Evolutionary conservation across 2,329 filamentous ascomycete genomes (phyloP).

Genomic region (Chalara sp.): DNA sequence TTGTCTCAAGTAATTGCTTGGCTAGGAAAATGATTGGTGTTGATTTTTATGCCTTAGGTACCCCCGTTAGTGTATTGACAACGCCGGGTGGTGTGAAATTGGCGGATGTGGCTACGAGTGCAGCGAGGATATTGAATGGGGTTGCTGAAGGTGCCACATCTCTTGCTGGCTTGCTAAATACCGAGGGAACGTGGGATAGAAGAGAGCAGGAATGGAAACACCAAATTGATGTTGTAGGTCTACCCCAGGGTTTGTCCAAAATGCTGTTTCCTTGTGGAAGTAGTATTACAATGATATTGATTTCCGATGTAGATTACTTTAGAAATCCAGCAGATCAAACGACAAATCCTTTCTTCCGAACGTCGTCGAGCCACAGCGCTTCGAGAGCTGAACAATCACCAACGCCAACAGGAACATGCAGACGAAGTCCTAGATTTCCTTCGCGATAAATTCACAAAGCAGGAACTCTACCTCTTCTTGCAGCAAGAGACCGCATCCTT

Average conservation of each 20-base stretch:
- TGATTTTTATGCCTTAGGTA: background rate
- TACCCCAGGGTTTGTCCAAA: too few species aligned
- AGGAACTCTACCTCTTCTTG: background rate
- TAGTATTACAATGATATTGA: too few species aligned
- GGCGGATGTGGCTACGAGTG: background rate
- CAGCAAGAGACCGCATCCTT: slow-evolving; percentile 1
- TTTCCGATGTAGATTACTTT: background rate
- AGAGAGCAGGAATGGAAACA: background rate
- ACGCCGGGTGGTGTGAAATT: background rate
- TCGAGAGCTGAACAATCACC: background rate
- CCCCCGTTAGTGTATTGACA: background rate
- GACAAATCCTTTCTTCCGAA: background rate
- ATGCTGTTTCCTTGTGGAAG: too few species aligned
- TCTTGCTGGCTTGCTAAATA: background rate
- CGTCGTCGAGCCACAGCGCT: background rate
- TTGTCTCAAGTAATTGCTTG: background rate
- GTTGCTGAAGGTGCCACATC: background rate
- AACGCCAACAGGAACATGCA: slow-evolving; percentile 1
- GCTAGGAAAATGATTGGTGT: background rate
- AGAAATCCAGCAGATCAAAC: background rate
- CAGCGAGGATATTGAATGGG: background rate
- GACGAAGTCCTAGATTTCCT: slow-evolving; percentile 1
- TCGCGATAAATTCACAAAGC: slow-evolving; percentile 1
- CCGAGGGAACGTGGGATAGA: background rate
- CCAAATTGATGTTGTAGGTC: background rate